These are phyloP conservation scores for Ceratocystiopsis minuta DNA, from an alignment of 2,329 filamentous ascomycete species.

Conservation along the genomic window DNA sequence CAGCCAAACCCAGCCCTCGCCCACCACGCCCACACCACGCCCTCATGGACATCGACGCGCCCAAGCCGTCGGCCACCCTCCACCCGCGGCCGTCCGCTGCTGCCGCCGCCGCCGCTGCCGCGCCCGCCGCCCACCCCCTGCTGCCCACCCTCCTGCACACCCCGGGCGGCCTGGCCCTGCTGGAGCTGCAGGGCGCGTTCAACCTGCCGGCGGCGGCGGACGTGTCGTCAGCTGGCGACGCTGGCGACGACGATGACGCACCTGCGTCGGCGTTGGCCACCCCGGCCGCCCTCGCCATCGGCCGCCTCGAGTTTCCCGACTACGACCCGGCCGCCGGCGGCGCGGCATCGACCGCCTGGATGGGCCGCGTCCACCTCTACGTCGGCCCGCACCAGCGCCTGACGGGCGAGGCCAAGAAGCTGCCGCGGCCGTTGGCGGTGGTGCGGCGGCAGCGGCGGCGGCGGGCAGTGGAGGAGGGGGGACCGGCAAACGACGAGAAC, in stretches of 20 bases:
- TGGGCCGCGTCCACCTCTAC: slow-evolving; percentile 77
- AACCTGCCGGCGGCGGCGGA: slow-evolving; percentile 32
- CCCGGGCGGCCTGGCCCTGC: slow-evolving; percentile 69
- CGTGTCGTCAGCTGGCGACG: slow-evolving; percentile 13
- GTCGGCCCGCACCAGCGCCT: slow-evolving; percentile 78
- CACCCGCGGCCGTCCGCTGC: slow-evolving; percentile 12
- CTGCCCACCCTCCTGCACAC: slow-evolving; percentile 76
- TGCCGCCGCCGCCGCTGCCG: slow-evolving; percentile 24
- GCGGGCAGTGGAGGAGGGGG: slow-evolving; percentile 2
- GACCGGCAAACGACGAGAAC: slow-evolving; percentile 20
- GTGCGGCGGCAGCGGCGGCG: slow-evolving; percentile 36
- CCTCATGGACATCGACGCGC: too few species aligned
- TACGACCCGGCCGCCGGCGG: slow-evolving; percentile 34
- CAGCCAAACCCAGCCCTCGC: too few species aligned
- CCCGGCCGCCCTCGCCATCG: slow-evolving; percentile 19
- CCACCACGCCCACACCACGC: too few species aligned
- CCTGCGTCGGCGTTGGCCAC: neutral
- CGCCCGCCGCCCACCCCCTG: slow-evolving; percentile 24
- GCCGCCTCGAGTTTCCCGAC: slow-evolving; percentile 28
- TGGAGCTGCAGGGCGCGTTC: slow-evolving; percentile 86
- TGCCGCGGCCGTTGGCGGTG: slow-evolving; percentile 63
- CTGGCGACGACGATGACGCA: slow-evolving; percentile 4
- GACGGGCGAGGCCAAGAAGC: slow-evolving; percentile 76
- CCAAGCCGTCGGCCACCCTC: neutral
- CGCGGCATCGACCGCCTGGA: slow-evolving; percentile 47